phyloP scores from a whole-genome alignment of 768 basidiomycete species.

The Boletus sp. region DNA sequence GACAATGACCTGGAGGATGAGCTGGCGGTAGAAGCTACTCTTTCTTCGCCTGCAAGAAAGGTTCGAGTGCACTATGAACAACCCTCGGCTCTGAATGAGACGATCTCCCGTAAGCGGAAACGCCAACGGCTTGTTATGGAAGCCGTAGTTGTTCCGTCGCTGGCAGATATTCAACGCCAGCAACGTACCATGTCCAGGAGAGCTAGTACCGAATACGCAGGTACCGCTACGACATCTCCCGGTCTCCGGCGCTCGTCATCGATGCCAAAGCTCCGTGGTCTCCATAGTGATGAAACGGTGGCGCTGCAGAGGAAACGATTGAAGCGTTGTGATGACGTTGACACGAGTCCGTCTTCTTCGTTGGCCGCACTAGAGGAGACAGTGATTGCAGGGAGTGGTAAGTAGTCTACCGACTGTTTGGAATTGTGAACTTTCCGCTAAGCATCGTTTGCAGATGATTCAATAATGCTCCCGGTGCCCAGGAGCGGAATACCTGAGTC shows the following conservation, averaged over 20 bases:
- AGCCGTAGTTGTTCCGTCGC: constrained; percentile 46
- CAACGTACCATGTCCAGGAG: constrained; percentile 18
- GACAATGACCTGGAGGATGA: constrained; percentile 33
- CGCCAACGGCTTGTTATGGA: constrained; percentile 51
- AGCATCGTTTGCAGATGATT: constrained; percentile 40
- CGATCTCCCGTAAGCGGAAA: constrained; percentile 34
- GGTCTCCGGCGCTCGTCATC: constrained; percentile 28
- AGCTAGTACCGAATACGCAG: constrained; percentile 15
- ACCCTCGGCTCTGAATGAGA: not conserved
- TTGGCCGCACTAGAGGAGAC: constrained; percentile 25
- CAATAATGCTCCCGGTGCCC: constrained; percentile 35
- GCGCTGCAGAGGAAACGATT: constrained; percentile 21
- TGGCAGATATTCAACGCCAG: constrained; percentile 27
- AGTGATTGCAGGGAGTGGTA: constrained; percentile 35
- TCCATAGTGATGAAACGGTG: constrained; percentile 11
- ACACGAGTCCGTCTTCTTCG: constrained; percentile 14
- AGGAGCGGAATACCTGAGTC: not conserved
- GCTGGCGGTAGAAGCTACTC: constrained; percentile 21
- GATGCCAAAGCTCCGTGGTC: constrained; percentile 18
- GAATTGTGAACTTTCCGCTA: not conserved
- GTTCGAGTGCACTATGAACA: not conserved
- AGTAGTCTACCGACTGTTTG: constrained; percentile 2
- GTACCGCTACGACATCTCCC: constrained; percentile 1
- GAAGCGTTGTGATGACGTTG: constrained; percentile 21
- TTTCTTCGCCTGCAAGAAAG: constrained; percentile 20